Percentiles rank a stretch among this genome's conserved stretches.
These are phyloP conservation scores for Helicocarpus griseus DNA, from an alignment of 2,329 filamentous ascomycete species.

Conservation along the genomic window DNA sequence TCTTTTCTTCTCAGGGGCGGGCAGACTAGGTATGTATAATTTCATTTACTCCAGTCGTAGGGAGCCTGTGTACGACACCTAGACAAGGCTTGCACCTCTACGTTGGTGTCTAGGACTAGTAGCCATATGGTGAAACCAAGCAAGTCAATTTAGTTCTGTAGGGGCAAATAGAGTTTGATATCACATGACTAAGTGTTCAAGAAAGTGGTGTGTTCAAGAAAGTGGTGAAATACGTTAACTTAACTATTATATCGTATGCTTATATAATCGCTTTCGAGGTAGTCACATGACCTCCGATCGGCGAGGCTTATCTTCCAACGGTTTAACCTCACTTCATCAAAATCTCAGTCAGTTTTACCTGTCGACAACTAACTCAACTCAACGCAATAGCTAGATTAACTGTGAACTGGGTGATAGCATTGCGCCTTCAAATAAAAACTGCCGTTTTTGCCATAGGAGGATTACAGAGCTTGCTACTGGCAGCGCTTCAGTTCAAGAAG, in stretches of 20 bases:
- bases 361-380: neutral
- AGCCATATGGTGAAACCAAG: neutral
- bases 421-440: neutral
- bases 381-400: neutral
- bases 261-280: neutral
- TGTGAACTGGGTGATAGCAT: neutral
- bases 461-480: neutral
- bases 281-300: too few species aligned
- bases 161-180: neutral
- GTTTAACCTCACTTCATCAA: too few species aligned
- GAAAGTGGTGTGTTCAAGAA: too few species aligned
- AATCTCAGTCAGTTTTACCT: too few species aligned
- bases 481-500: slow-evolving; percentile 17
- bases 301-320: too few species aligned
- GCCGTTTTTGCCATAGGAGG: neutral
- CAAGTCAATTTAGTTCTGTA: neutral
- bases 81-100: slow-evolving; percentile 5
- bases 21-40: neutral
- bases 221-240: too few species aligned
- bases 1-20: neutral
- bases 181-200: neutral
- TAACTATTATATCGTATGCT: too few species aligned
- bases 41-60: slow-evolving; percentile 6
- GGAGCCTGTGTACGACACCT: slow-evolving; percentile 5
- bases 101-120: slow-evolving; percentile 1